Evolutionary conservation across 176 grass and related monocot genomes (phyloP).

Genomic region (Hyparrhenia diplandra): DNA sequence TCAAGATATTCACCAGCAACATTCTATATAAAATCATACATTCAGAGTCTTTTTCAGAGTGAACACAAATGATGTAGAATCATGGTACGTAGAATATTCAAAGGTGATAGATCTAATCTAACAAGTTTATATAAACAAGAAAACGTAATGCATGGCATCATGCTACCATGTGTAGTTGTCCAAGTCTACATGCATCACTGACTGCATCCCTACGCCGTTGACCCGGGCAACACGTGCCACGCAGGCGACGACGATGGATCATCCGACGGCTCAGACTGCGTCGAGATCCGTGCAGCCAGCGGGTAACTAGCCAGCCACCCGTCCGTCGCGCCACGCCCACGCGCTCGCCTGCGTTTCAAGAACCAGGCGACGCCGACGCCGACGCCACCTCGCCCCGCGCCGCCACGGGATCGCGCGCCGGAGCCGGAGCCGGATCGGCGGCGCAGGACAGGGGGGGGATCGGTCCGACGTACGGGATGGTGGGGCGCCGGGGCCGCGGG

Average conservation of each 20-base stretch:
- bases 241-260: background rate
- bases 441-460: background rate
- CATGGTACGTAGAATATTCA: background rate
- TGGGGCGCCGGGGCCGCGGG: background rate
- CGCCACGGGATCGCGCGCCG: background rate
- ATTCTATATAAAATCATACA: background rate
- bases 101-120: background rate
- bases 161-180: background rate
- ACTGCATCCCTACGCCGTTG: constrained; percentile 12
- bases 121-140: background rate
- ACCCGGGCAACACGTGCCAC: background rate
- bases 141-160: background rate
- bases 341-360: too few relatives aligned
- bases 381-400: too few relatives aligned
- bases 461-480: background rate
- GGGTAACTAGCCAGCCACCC: background rate
- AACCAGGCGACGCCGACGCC: background rate
- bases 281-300: constrained; percentile 3
- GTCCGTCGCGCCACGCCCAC: background rate
- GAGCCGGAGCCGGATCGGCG: constrained; percentile 40
- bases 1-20: too few relatives aligned
- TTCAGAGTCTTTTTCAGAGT: background rate
- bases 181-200: background rate
- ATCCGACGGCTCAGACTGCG: background rate
- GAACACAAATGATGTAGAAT: background rate